Base-by-base conservation (phyloP, 1,284 basidiomycete species). In the Ceratobasidium sp. region DNA sequence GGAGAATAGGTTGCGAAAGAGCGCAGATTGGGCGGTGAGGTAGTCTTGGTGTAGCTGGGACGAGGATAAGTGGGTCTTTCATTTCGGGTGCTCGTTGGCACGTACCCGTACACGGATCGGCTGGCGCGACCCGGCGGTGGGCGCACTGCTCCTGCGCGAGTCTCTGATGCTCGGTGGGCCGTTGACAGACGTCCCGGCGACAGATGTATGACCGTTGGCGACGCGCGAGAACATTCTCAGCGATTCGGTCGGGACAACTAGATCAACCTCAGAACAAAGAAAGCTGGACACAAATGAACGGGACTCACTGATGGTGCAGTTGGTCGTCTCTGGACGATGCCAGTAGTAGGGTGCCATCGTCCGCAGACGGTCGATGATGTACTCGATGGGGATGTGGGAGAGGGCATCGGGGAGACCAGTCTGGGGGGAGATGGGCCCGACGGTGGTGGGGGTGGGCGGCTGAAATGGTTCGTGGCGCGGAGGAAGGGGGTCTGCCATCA, bases 1-100 rank as follows among this genome's bases (percentile, higher is more conserved):
- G 80, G 87, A 89, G 81, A 94, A 89, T 62, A 94, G 86, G 17
- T 87, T 88, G 52, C 91, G 86, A 69, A 94, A 85, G 77, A 93
- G 88, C 77, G 86, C 86, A 0, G 92, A 94, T 80, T 93, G 91
- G n/a, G 91, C 88, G 15, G 89, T 89, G 59, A 94, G 86, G 80
- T 90, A 92, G 81, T 91, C 91, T 79, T 89, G 87, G 80, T 94
- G 93, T 37, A 94, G 84, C 92, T 93, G 79, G 37, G 37, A 74
- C 70, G 34, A 43, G 17, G 61, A 70, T 61, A 71, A 59, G 76
- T 64, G 52, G 17, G 22, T 29, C 65, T 77, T 22, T 46, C 19
- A 29, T 25, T 9, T 1, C 59, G 29, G 4, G 15, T 46, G 0
- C 57, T 52, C 0, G 64, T 59, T 1, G n/a, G 13, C 8, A 84